Evolutionary conservation across 345 rosid species (phyloP).

Genomic region (Euphorbia pulcherrima): DNA sequence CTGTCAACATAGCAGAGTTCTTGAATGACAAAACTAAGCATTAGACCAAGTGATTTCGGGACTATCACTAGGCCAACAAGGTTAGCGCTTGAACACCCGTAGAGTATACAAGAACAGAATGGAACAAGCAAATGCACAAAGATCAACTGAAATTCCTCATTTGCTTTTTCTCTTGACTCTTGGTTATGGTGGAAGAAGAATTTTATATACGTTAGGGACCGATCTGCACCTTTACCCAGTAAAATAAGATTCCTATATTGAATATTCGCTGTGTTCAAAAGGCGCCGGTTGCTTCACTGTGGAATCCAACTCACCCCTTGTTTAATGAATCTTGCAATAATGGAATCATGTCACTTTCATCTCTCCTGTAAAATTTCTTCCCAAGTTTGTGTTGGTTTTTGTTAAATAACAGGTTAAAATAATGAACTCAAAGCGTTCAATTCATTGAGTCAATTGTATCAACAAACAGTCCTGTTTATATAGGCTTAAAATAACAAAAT

Average conservation of each 20-base stretch:
- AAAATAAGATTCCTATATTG: neutral
- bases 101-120: neutral
- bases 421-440: too few relatives aligned
- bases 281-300: neutral
- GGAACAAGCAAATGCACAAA: neutral
- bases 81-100: conserved; percentile 8
- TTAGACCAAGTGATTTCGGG: conserved; percentile 33
- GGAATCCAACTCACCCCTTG: neutral
- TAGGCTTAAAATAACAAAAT: too few relatives aligned
- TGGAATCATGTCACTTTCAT: neutral
- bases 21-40: conserved; percentile 24
- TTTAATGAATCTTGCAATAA: neutral
- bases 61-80: conserved; percentile 29
- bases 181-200: neutral
- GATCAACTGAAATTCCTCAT: conserved; percentile 1
- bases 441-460: too few relatives aligned
- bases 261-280: neutral
- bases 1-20: too few relatives aligned
- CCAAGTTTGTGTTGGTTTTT: too few relatives aligned
- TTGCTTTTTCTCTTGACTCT: neutral
- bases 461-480: too few relatives aligned
- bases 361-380: too few relatives aligned
- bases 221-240: too few relatives aligned
- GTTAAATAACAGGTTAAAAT: too few relatives aligned
- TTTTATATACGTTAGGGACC: too few relatives aligned